phyloP scores from a whole-genome alignment of 305 asterid species.

The Rubia tinctorum region DNA sequence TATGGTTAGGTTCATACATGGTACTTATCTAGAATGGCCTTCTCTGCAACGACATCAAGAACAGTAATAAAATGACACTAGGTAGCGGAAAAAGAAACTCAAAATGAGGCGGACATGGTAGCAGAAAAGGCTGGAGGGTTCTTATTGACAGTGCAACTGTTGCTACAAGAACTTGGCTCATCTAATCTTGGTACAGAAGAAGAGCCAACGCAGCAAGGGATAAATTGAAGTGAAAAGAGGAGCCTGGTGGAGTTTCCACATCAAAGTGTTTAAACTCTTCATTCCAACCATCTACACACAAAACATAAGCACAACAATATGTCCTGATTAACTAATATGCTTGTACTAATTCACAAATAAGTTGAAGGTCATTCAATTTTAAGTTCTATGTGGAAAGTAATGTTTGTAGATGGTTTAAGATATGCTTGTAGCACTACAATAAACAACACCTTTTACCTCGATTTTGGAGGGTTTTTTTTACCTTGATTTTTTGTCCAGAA shows the following conservation, averaged over 20 bases:
- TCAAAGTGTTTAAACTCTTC: conserved; percentile 75
- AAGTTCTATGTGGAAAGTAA: too few relatives aligned
- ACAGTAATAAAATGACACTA: not conserved
- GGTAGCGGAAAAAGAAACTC: not conserved
- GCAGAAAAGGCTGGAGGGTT: conserved; percentile 35
- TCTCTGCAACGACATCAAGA: conserved; percentile 36
- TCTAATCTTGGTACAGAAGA: conserved; percentile 36
- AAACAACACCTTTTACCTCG: too few relatives aligned
- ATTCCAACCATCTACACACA: conserved; percentile 49
- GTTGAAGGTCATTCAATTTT: too few relatives aligned
- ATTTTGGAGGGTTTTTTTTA: too few relatives aligned
- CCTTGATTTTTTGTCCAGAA: too few relatives aligned
- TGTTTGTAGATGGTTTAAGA: too few relatives aligned
- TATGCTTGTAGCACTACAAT: too few relatives aligned
- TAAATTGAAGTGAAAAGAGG: conserved; percentile 38
- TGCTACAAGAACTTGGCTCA: conserved; percentile 44
- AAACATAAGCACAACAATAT: not conserved
- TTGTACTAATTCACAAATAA: too few relatives aligned
- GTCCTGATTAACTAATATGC: too few relatives aligned
- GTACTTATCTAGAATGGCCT: conserved; percentile 37
- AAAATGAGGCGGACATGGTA: conserved; percentile 36
- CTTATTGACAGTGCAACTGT: conserved; percentile 28
- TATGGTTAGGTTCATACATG: conserved; percentile 23
- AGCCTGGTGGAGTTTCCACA: conserved; percentile 39
- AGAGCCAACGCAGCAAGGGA: conserved; percentile 27